These are phyloP conservation scores for Trifolium pratense DNA, from an alignment of 306 rosid genomes.

Conservation along the genomic window DNA sequence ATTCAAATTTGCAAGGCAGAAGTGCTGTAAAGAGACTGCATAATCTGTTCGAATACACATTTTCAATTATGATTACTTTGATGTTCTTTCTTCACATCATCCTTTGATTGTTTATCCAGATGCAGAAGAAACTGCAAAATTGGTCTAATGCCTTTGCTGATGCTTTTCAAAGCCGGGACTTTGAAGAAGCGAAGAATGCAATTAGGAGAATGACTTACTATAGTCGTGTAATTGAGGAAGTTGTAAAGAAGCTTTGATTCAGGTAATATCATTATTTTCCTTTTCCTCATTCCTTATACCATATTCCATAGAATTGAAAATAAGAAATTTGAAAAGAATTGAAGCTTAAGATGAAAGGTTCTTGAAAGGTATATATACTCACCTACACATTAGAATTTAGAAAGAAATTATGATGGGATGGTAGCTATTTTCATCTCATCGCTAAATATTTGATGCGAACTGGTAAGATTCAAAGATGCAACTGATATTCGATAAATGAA, in stretches of 20 bases:
- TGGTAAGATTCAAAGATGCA: not conserved
- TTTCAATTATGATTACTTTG: constrained; percentile 34
- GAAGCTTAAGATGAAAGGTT: constrained; percentile 12
- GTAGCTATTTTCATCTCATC: constrained; percentile 4
- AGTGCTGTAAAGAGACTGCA: constrained; percentile 25
- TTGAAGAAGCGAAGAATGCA: constrained; percentile 66
- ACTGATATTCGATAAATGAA: not conserved
- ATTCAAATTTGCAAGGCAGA: constrained; percentile 32
- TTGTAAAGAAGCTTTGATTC: constrained; percentile 65
- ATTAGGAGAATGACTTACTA: constrained; percentile 85
- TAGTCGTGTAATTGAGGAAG: constrained; percentile 77
- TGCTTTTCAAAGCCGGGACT: constrained; percentile 60
- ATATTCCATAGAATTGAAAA: constrained; percentile 22
- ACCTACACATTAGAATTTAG: not conserved
- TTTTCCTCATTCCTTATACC: constrained; percentile 17
- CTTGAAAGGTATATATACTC: constrained; percentile 2
- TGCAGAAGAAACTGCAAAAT: constrained; percentile 72
- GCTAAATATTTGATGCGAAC: not conserved
- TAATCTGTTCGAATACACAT: constrained; percentile 14
- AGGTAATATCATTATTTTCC: constrained; percentile 45
- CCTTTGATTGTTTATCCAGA: constrained; percentile 56
- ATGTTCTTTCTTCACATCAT: constrained; percentile 12
- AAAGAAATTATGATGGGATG: constrained; percentile 12
- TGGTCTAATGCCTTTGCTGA: constrained; percentile 66
- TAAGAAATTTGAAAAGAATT: constrained; percentile 30